These are phyloP conservation scores for Candida dendrica DNA, from an alignment of 805 yeast genomes.

Conservation along the genomic window DNA sequence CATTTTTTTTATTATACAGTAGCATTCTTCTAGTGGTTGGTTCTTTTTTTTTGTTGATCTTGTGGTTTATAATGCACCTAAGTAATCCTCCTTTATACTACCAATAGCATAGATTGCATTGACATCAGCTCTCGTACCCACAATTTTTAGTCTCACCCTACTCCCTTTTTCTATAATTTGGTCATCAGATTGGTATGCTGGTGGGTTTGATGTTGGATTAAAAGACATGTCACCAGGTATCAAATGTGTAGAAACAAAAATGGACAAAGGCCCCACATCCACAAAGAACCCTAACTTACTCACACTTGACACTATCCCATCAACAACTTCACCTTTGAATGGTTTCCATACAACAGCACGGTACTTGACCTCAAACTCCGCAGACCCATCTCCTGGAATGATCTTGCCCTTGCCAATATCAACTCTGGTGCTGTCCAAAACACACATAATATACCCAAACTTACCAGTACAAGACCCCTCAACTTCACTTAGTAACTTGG, in stretches of 20 bases:
- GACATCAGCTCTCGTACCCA: slow-evolving; percentile 96
- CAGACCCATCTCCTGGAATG: slow-evolving; percentile 86
- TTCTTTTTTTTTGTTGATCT: neutral
- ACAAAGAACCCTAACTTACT: slow-evolving; percentile 95
- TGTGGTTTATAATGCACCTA: slow-evolving; percentile 60
- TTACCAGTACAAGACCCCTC: slow-evolving; percentile 99
- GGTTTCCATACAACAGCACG: slow-evolving; percentile 98
- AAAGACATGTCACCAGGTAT: slow-evolving; percentile 91
- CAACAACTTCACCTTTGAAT: slow-evolving; percentile 97
- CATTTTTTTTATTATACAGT: no score
- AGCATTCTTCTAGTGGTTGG: no score
- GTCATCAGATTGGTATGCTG: slow-evolving; percentile 94
- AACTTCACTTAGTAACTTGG: slow-evolving; percentile 87
- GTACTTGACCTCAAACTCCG: slow-evolving; percentile 93
- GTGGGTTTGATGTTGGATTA: slow-evolving; percentile 94
- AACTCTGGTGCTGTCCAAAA: slow-evolving; percentile 86
- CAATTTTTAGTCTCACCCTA: slow-evolving; percentile 87
- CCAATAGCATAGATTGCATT: slow-evolving; percentile 97
- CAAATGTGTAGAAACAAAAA: slow-evolving; percentile 89
- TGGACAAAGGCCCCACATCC: slow-evolving; percentile 94
- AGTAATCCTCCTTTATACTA: slow-evolving; percentile 92
- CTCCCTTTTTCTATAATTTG: slow-evolving; percentile 93
- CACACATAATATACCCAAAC: slow-evolving; percentile 95
- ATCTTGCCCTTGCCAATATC: slow-evolving; percentile 94
- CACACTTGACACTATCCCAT: slow-evolving; percentile 90